Base-by-base conservation (phyloP, 164 flowering plant genomes). In the Sedum album region DNA sequence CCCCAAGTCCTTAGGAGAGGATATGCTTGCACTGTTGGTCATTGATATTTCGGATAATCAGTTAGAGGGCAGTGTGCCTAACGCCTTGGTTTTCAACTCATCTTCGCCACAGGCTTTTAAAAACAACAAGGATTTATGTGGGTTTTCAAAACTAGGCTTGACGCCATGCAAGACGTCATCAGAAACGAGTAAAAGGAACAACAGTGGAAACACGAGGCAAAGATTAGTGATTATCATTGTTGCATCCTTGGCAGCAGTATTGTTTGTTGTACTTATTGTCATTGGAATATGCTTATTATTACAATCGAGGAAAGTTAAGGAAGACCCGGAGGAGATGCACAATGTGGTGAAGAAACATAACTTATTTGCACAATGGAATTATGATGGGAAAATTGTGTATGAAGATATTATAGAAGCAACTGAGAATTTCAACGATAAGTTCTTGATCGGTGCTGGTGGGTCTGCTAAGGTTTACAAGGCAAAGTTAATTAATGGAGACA, bases 391-490 rank as follows among this genome's bases (percentile, higher is more conserved):
- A 41, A 51, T 73, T 1, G 49, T 35, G 42, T 73, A 64, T 15
- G 70, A 69, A 30, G 64, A 76, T 31, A 73, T 69, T 28, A 17
- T 69, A 2, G 55, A 61, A 61, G 71, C 71, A n/a, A 69, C 71
- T 6, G 57, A 69, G 25, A 51, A 61, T 23, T 69, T 69, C 41
- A 31, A 62, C 36, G 66, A 28, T 0, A 44, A 60, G 66, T 69
- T 41, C 26, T 61, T 65, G 36, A 60, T 69, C 6, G 71, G 66
- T 9, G 46, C 46, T 25, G 71, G 71, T n/a, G 71, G 71, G 21
- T 44, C 44, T 28, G 71, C 66, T 0, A 69, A 36, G 30, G 71
- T 61, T 1, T 69, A 60, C 57, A 69, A 44, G 11, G 71, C 71
- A 0, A 33, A 61, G 25, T 41, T 69, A 0, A 30, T 33, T 0